phyloP scores from a whole-genome alignment of 148 eudicot genomes.

The Silene uniflora region DNA sequence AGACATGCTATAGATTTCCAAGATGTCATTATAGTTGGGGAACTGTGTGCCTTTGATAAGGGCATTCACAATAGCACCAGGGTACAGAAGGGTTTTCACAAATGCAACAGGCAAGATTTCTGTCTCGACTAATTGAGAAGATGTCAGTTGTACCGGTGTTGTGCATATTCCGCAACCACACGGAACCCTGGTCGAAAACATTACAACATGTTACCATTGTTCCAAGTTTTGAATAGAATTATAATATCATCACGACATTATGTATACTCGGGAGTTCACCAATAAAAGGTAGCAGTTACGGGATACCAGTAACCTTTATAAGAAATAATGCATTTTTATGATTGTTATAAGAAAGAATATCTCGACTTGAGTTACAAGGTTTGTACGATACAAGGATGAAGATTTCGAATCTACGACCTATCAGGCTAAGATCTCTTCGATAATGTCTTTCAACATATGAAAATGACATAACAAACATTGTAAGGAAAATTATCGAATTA shows the following conservation, averaged over 20 bases:
- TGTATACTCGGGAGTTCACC: too few relatives aligned
- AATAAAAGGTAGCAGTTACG: too few relatives aligned
- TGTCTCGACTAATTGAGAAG: slow-evolving; percentile 41
- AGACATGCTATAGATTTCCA: slow-evolving; percentile 30
- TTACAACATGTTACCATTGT: not conserved
- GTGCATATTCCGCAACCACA: slow-evolving; percentile 55
- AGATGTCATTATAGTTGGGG: slow-evolving; percentile 35
- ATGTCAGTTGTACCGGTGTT: slow-evolving; percentile 49
- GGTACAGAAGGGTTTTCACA: slow-evolving; percentile 47
- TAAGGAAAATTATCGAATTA: not conserved
- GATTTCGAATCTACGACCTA: too few relatives aligned
- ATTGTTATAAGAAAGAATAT: too few relatives aligned
- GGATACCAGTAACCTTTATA: too few relatives aligned
- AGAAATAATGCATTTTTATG: too few relatives aligned
- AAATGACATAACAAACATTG: not conserved
- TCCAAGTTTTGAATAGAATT: too few relatives aligned
- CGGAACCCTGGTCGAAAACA: slow-evolving; percentile 38
- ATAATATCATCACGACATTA: too few relatives aligned
- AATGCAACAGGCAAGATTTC: slow-evolving; percentile 40
- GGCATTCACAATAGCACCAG: slow-evolving; percentile 44
- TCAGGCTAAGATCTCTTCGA: too few relatives aligned
- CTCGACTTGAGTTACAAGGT: too few relatives aligned
- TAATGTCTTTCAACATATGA: too few relatives aligned
- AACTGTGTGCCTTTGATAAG: slow-evolving; percentile 29
- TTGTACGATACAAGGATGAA: too few relatives aligned